Percentiles rank a stretch among this genome's conserved stretches.
Evolutionary conservation across 352 stramenopile species (phyloP).

Genomic region (Labyrinthula sp.): DNA sequence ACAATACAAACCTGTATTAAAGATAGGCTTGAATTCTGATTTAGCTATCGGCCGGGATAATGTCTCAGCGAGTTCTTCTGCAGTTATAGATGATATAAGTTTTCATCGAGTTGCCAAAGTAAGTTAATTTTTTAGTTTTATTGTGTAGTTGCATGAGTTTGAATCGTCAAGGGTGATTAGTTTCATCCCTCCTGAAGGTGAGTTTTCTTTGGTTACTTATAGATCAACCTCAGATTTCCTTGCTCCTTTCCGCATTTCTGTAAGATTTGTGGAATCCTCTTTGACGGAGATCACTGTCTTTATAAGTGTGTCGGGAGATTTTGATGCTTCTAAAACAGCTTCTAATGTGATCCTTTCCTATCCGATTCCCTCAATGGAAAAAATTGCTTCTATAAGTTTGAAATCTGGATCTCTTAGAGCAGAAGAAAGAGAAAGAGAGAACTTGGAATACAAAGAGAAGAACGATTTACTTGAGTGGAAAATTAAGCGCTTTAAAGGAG

Average conservation of each 20-base stretch:
- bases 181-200: constrained; percentile 63
- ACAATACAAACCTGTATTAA: constrained; percentile 82
- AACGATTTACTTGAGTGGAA: constrained; percentile 83
- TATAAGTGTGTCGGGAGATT: constrained; percentile 39
- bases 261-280: constrained; percentile 78
- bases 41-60: constrained; percentile 66
- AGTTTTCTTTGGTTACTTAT: constrained; percentile 89
- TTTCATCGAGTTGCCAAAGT: constrained; percentile 99
- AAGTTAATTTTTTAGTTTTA: no score
- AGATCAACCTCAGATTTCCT: constrained; percentile 86
- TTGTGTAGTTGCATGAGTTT: constrained; percentile 84
- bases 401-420: constrained; percentile 31
- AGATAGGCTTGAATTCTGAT: constrained; percentile 85
- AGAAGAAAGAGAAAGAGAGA: constrained; percentile 39
- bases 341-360: constrained; percentile 85
- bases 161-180: constrained; percentile 58
- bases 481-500: constrained; percentile 85
- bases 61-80: constrained; percentile 46
- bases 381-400: constrained; percentile 29
- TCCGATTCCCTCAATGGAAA: constrained; percentile 60
- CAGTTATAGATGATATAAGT: constrained; percentile 88
- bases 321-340: constrained; percentile 58
- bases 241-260: constrained; percentile 87
- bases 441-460: constrained; percentile 77
- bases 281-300: constrained; percentile 39